Evolutionary conservation across 345 rosid species (phyloP), one percentile per base, ranked within the genome.

Genomic region (Corchorus capsularis): DNA sequence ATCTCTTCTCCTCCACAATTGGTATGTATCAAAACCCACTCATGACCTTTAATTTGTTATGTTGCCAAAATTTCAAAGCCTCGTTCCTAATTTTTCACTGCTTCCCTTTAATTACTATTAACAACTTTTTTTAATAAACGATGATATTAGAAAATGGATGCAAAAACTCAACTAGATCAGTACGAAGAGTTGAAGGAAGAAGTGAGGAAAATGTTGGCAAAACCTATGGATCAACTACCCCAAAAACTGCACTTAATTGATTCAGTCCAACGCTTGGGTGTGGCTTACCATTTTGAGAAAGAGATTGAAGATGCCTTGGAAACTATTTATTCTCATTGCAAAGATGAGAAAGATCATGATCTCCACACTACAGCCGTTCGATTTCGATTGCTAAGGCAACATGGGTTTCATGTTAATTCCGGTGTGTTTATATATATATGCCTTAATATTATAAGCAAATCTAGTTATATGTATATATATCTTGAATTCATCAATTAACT

Each of bases 381-480:
- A 32, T 82, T 82, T 68, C 80, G 77, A 4, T 17, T 79, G 54
- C 65, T 77, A 6, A 60, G 83, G n/a, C 68, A 83, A 54, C 79
- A 75, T 6, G 81, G 86, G 9, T 43, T 47, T 13, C 14, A 37
- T 17, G 72, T 77, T 57, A 59, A 79, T 0, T 9, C 52, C 0
- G 83, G 75, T 77, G 65, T 4, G 60, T 79, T 1, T 27, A 27
- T 27, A 71, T 4, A 64, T 79, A 8, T 13, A 1, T 6, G 6
- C 43, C 43, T 39, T 39, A 3, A 39, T 27, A 27, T 1, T 27
- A n/a, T n/a, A n/a, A 27, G 27, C 27, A 27, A 27, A 5, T 39
- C 41, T 39, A 39, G 5, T 39, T 39, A 27, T 39, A 39, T 39
- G 6, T 39, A 3, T 39, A 3, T 6, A 39, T 39, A n/a, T n/a